Evolutionary conservation across 805 yeast genomes (phyloP).

Genomic region (Pichia pseudocactophila): DNA sequence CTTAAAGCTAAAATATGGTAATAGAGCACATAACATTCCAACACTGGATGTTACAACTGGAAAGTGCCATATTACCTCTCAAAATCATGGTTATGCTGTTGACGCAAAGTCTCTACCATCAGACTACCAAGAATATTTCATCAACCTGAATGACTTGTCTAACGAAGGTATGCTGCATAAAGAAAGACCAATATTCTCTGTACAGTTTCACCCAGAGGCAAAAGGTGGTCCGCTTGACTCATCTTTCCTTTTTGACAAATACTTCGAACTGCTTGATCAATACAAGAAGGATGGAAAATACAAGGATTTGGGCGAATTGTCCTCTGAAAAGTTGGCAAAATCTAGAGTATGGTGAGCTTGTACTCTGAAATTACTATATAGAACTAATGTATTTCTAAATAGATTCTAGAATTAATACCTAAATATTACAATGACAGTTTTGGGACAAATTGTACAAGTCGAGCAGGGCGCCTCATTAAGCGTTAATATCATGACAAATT

Average conservation of each 20-base stretch:
- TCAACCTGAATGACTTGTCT: conserved; percentile 89
- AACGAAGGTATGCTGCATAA: conserved; percentile 96
- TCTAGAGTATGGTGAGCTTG: conserved; percentile 10
- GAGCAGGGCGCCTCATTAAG: too few relatives aligned
- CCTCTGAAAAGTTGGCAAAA: conserved; percentile 10
- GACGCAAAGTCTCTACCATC: conserved; percentile 66
- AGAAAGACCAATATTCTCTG: conserved; percentile 82
- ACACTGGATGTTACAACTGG: conserved; percentile 86
- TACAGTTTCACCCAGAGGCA: conserved; percentile 99
- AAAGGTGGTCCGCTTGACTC: conserved; percentile 98
- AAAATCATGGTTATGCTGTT: conserved; percentile 98
- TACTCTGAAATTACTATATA: too few relatives aligned
- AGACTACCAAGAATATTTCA: conserved; percentile 80
- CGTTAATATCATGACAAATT: too few relatives aligned
- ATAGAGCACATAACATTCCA: conserved; percentile 98
- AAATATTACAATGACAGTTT: too few relatives aligned
- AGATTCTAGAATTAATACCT: too few relatives aligned
- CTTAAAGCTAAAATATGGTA: conserved; percentile 89
- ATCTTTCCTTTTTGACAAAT: conserved; percentile 82
- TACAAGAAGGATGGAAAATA: conserved; percentile 37
- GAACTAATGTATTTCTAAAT: too few relatives aligned
- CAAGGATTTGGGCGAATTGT: conserved; percentile 11
- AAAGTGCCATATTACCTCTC: conserved; percentile 95
- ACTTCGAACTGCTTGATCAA: conserved; percentile 56
- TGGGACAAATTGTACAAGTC: too few relatives aligned